Conservation (phyloP, 2,329 filamentous ascomycete genomes). For the Pseudogymnoascus sp. region DNA sequence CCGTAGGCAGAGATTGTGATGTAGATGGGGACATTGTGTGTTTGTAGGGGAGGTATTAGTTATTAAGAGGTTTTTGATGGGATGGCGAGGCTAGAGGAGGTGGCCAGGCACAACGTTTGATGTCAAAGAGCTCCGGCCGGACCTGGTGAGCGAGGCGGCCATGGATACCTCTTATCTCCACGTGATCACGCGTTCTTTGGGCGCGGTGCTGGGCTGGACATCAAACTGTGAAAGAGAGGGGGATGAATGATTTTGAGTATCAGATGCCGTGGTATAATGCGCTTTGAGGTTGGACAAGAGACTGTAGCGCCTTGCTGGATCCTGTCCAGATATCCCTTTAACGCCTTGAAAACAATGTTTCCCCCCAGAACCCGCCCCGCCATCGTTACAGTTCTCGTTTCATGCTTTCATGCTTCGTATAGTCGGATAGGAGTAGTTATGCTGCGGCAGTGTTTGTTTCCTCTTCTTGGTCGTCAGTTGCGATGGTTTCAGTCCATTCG, state of each 20-base stretch:
- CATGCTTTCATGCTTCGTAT: neutral
- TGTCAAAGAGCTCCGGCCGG: neutral
- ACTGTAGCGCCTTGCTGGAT: neutral
- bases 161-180: constrained; percentile 9
- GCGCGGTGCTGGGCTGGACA: neutral
- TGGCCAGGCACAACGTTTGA: neutral
- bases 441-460: neutral
- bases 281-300: neutral
- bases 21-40: constrained; percentile 7
- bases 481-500: constrained; percentile 34
- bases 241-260: neutral
- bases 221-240: neutral
- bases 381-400: neutral
- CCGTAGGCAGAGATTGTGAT: constrained; percentile 5
- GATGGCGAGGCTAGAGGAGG: neutral
- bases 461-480: neutral
- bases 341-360: neutral
- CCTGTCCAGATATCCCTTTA: neutral
- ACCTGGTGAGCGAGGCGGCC: neutral
- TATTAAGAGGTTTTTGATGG: neutral
- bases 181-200: constrained; percentile 9
- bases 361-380: neutral
- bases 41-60: neutral
- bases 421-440: neutral
- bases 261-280: constrained; percentile 1